phyloP scores from a whole-genome alignment of 2,329 filamentous ascomycete species.

The Chrysosporium queenslandicum region DNA sequence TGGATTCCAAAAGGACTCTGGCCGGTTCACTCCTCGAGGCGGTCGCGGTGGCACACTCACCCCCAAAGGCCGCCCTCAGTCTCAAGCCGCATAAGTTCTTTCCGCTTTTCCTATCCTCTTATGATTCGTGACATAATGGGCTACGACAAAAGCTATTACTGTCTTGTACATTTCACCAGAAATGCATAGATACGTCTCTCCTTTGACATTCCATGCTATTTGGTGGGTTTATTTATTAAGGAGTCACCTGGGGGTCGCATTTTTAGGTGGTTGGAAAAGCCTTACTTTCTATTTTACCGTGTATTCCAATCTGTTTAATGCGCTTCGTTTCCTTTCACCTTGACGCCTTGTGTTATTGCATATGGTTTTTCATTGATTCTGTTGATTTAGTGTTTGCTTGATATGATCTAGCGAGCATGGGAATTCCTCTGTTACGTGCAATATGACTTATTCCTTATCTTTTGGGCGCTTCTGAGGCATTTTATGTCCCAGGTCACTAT shows the following conservation, averaged over 20 bases:
- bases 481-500: background rate
- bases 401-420: constrained; percentile 11
- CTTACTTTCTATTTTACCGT: constrained; percentile 9
- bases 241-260: constrained; percentile 11
- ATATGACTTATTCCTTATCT: constrained; percentile 8
- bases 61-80: constrained; percentile 31
- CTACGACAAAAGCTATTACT: background rate
- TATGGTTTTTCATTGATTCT: background rate
- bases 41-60: constrained; percentile 51
- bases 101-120: background rate
- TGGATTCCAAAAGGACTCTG: constrained; percentile 59
- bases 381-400: constrained; percentile 11
- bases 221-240: constrained; percentile 7
- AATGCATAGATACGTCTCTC: constrained; percentile 1
- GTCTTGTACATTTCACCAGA: constrained; percentile 9
- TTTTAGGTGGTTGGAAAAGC: constrained; percentile 14
- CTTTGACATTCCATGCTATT: background rate
- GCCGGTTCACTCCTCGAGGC: constrained; percentile 54
- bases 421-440: constrained; percentile 8
- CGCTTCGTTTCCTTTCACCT: background rate
- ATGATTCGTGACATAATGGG: background rate
- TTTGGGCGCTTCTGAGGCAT: constrained; percentile 6
- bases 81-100: constrained; percentile 5
- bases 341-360: background rate
- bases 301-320: constrained; percentile 6